Percentiles rank a stretch among this genome's conserved stretches.
Evolutionary conservation across 176 grass and related monocot genomes (phyloP).

Genomic region (Avena sativa): DNA sequence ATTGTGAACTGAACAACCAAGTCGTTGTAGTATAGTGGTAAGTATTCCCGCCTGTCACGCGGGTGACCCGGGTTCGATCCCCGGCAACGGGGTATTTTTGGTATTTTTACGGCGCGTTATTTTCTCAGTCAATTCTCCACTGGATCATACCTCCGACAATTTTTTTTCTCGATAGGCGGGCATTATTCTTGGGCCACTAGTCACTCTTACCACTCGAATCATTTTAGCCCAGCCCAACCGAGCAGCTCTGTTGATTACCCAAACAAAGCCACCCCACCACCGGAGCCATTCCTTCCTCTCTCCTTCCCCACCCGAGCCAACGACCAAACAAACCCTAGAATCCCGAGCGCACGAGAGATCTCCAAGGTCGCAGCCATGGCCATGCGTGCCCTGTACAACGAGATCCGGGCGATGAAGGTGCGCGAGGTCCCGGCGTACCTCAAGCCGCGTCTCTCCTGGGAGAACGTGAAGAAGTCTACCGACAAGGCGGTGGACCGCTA

Average conservation of each 20-base stretch:
- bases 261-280: slow-evolving; percentile 33
- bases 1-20: too few relatives aligned
- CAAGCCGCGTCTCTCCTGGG: slow-evolving; percentile 78
- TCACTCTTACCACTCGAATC: not conserved
- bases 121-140: too few relatives aligned
- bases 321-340: slow-evolving; percentile 54
- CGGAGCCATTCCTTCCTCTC: not conserved
- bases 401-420: slow-evolving; percentile 81
- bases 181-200: not conserved
- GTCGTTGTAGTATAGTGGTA: slow-evolving; percentile 27
- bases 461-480: slow-evolving; percentile 71
- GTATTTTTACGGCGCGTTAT: too few relatives aligned
- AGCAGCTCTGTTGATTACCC: not conserved
- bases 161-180: not conserved
- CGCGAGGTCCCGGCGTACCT: slow-evolving; percentile 66
- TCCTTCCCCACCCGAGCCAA: slow-evolving; percentile 28
- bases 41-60: slow-evolving; percentile 46
- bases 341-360: not conserved
- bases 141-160: too few relatives aligned
- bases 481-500: slow-evolving; percentile 86
- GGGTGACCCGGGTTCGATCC: slow-evolving; percentile 94
- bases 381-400: slow-evolving; percentile 76
- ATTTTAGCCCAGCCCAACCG: not conserved
- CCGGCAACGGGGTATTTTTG: slow-evolving; percentile 67
- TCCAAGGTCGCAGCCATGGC: slow-evolving; percentile 53